Conservation (phyloP, 805 yeast genomes). For the Scheffersomyces stipitis region DNA sequence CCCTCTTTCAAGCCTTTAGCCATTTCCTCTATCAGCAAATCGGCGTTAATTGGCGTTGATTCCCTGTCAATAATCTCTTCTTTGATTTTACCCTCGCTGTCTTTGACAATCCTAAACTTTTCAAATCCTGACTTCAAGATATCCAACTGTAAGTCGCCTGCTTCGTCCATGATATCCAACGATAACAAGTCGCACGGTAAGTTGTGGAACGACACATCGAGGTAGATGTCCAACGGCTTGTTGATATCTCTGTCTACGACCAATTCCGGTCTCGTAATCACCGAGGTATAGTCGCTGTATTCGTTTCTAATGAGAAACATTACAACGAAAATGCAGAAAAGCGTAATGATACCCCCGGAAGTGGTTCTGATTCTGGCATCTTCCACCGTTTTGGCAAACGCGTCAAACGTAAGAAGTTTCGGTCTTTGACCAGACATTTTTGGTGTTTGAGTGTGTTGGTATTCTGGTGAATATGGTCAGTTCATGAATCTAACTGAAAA, state of each 20-base stretch:
- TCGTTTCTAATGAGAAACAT: constrained; percentile 67
- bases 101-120: constrained; percentile 57
- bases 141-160: constrained; percentile 82
- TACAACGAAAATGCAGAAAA: constrained; percentile 63
- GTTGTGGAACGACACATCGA: constrained; percentile 81
- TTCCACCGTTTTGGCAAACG: constrained; percentile 92
- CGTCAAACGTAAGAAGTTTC: constrained; percentile 65
- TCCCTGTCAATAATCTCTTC: constrained; percentile 31
- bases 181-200: constrained; percentile 83
- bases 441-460: no score
- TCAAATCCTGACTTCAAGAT: constrained; percentile 68
- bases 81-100: constrained; percentile 42
- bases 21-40: constrained; percentile 24
- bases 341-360: constrained; percentile 85
- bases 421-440: constrained; percentile 21
- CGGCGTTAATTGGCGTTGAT: constrained; percentile 20
- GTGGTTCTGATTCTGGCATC: constrained; percentile 88
- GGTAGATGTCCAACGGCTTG: constrained; percentile 69
- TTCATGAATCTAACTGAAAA: no score
- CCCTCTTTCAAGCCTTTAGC: constrained; percentile 33
- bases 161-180: constrained; percentile 83
- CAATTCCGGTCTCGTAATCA: constrained; percentile 75
- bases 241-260: constrained; percentile 85
- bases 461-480: no score
- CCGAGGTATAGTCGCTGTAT: constrained; percentile 67